Evolutionary conservation across 768 basidiomycete genomes (phyloP), one percentile per base, ranked within the genome.

Genomic region (Amanita pallidorosea): DNA sequence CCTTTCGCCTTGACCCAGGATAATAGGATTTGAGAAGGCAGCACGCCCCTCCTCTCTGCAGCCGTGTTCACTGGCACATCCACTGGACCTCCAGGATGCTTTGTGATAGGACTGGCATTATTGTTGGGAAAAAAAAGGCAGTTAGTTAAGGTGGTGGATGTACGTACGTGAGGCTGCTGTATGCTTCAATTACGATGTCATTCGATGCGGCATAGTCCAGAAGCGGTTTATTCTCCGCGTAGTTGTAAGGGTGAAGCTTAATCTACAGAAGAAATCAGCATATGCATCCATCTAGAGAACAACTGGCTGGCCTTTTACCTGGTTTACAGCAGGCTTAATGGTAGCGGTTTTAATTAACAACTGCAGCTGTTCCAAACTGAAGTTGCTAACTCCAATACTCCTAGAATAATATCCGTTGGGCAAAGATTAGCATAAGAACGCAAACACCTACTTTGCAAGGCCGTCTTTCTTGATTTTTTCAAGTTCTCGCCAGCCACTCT

Each of bases 331-430:
- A 3, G 85, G 86, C 34, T 71, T 76, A 56, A 81, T 63, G 33
- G 65, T 68, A 1, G 80, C 79, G 0, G 63, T 60, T 56, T 74
- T 75, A 47, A 80, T 48, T 3, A 87, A 54, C 3, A 62, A 62
- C 57, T 83, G 67, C 15, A 88, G 67, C 44, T 80, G 64, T 1
- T 68, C 61, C 29, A 83, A 54, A 4, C 59, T 60, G 61, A 82
- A 86, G 63, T 88, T 88, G 65, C 79, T 81, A 49, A 88, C 82
- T 15, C 85, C 85, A 48, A 85, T 83, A 60, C 77, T 83, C 73
- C 81, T 85, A 51, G 15, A 36, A 17, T 13, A 52, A 0, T 11
- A 6, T 44, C 45, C 3, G 18, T 13, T 20, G 27, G 18, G 20
- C 43, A 44, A 29, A 33, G 58, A 43, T 52, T 53, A 38, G 47